Conservation (phyloP, 345 rosid genomes). For the Boechera stricta region DNA sequence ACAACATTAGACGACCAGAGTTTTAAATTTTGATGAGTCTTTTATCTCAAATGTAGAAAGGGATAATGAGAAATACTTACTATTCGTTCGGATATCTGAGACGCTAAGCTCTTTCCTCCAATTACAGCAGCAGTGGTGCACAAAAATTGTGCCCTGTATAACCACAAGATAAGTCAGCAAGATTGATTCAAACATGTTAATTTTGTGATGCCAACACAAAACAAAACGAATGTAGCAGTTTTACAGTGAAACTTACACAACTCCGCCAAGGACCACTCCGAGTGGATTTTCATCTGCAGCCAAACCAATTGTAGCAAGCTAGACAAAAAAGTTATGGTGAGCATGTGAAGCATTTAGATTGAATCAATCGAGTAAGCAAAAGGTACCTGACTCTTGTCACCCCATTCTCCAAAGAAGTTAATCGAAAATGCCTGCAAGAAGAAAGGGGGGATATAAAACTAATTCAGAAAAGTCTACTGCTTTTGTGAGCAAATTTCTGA, state of each 20-base stretch:
- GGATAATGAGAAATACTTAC: conserved; percentile 36
- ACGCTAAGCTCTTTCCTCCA: conserved; percentile 98
- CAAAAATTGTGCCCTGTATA: conserved; percentile 78
- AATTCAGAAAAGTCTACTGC: background rate
- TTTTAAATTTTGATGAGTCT: background rate
- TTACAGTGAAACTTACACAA: conserved; percentile 59
- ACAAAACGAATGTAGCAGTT: background rate
- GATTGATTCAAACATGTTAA: background rate
- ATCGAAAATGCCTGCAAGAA: conserved; percentile 90
- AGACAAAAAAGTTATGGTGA: conserved; percentile 44
- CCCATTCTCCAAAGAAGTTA: conserved; percentile 98
- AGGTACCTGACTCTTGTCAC: conserved; percentile 97
- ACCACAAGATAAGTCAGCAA: conserved; percentile 24
- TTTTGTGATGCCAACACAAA: background rate
- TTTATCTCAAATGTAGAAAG: background rate
- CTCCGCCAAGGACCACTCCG: conserved; percentile 93
- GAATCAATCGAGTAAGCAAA: background rate
- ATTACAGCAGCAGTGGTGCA: conserved; percentile 95
- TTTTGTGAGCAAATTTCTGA: background rate
- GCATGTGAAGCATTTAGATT: conserved; percentile 19
- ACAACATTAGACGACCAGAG: conserved; percentile 11
- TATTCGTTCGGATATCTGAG: conserved; percentile 92
- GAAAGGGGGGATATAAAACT: conserved; percentile 31
- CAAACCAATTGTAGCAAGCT: conserved; percentile 94
- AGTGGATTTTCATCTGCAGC: conserved; percentile 97